Conservation (phyloP, 352 stramenopile species). For the Pilasporangium apinafurcum region DNA sequence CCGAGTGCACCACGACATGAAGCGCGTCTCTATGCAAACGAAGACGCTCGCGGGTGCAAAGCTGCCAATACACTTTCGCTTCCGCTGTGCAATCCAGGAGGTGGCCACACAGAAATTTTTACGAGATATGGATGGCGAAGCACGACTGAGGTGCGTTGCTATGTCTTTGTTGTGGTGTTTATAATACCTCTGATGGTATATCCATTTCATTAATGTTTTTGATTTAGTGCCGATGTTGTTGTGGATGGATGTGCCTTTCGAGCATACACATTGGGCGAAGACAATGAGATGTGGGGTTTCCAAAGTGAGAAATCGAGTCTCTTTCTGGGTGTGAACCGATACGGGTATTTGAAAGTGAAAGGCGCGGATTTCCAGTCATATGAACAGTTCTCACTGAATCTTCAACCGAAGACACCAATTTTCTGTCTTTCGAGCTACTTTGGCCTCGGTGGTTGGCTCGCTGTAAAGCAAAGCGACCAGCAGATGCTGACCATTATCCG, state of each 20-base stretch:
- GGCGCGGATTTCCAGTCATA: slow-evolving; percentile 61
- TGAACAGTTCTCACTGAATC: slow-evolving; percentile 68
- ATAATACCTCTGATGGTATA: not conserved
- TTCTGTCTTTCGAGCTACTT: slow-evolving; percentile 74
- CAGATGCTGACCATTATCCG: slow-evolving; percentile 43
- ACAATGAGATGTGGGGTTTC: slow-evolving; percentile 73
- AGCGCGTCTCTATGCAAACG: slow-evolving; percentile 55
- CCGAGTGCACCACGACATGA: slow-evolving; percentile 60
- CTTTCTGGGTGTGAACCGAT: slow-evolving; percentile 70
- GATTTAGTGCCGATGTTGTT: slow-evolving; percentile 52
- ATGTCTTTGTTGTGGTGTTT: not conserved
- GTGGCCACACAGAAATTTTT: slow-evolving; percentile 41
- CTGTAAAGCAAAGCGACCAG: slow-evolving; percentile 10
- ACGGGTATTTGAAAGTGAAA: slow-evolving; percentile 57
- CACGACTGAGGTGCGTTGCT: slow-evolving; percentile 36
- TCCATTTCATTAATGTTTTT: not conserved
- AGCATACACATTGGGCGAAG: slow-evolving; percentile 69
- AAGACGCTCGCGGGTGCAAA: slow-evolving; percentile 39
- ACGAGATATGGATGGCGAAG: slow-evolving; percentile 49
- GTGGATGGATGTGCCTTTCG: slow-evolving; percentile 60
- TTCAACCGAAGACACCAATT: slow-evolving; percentile 37
- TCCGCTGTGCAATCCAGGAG: slow-evolving; percentile 75
- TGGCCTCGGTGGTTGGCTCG: slow-evolving; percentile 60
- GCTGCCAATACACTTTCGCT: slow-evolving; percentile 33
- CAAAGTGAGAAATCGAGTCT: slow-evolving; percentile 59